Evolutionary conservation across 805 yeast species (phyloP), one percentile per base, ranked within the genome.

Genomic region (Wickerhamomyces sydowiorum): DNA sequence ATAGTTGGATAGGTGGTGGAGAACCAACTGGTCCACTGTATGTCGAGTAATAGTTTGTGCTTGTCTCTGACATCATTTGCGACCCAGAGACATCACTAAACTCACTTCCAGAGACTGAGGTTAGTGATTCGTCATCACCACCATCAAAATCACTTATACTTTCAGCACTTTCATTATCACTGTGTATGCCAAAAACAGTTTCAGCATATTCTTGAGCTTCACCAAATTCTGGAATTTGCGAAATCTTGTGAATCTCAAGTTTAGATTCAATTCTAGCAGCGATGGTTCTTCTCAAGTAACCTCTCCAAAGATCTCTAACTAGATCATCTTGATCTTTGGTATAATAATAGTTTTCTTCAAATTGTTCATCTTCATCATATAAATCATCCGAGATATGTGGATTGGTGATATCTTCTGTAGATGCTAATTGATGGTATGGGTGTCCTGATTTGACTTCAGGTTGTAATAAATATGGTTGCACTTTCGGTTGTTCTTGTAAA

Each of bases 191-290:
- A 22, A 31, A 38, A 4, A 41, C 20, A 14, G 19, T 28, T 6
- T 37, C 37, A 19, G 37, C 46, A 23, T 33, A 38, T 17, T 42
- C 48, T 29, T 44, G 38, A 2, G 39, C 46, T 10, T 21, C 38
- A 24, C 31, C 33, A 19, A 51, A 49, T 18, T 43, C 50, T 41
- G 48, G 45, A 20, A 43, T 46, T 28, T 41, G 48, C 10, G 52
- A 39, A 14, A 50, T 31, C 19, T 37, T 41, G 33, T 45, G 30
- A 18, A 47, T 24, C 13, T 48, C 51, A 21, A 55, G n/a, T 30
- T 56, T 56, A 38, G 50, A 46, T 36, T 52, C 45, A 19, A 56
- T 56, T 45, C 61, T 43, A 17, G 44, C 37, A 6, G 56, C 49
- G 23, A 56, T 48, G 5, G 51, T 43, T 9, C 44, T 42, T 30